Evolutionary conservation across 352 stramenopile species (phyloP).

Genomic region (Phytophthora fragariae): DNA sequence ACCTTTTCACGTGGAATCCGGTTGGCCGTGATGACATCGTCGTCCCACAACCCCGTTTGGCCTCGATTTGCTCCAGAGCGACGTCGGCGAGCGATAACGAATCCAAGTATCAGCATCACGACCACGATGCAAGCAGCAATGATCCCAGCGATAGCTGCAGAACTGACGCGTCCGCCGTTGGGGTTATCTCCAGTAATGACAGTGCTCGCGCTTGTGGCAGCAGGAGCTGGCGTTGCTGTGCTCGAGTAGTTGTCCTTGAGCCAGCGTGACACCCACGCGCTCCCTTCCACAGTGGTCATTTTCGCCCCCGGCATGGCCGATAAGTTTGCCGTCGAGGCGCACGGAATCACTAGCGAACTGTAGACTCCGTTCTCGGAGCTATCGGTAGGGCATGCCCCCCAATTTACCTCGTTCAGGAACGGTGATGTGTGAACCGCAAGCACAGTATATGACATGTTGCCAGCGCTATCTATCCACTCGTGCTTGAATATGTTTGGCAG

Average conservation of each 20-base stretch:
- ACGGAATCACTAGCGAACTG: not conserved
- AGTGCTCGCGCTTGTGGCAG: not conserved
- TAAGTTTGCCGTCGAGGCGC: not conserved
- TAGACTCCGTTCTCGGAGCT: not conserved
- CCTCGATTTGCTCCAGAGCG: slow-evolving; percentile 4
- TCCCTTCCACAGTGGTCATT: slow-evolving; percentile 3
- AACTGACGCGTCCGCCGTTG: not conserved
- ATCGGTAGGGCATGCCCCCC: not conserved
- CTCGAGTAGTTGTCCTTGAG: not conserved
- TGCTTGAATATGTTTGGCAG: not conserved
- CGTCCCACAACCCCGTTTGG: slow-evolving; percentile 17
- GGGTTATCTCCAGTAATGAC: not conserved
- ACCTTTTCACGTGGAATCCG: slow-evolving; percentile 21
- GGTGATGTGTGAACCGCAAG: not conserved
- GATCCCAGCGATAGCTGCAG: not conserved
- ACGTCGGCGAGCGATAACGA: not conserved
- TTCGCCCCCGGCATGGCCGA: not conserved
- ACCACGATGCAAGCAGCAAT: not conserved
- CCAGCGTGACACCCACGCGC: not conserved
- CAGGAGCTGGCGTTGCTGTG: not conserved
- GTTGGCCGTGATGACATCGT: slow-evolving; percentile 23
- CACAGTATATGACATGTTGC: not conserved
- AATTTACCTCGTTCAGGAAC: not conserved
- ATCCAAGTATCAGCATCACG: not conserved
- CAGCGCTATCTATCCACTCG: not conserved